Base-by-base conservation (phyloP, 2,329 filamentous ascomycete species). In the Xylogone sp. region DNA sequence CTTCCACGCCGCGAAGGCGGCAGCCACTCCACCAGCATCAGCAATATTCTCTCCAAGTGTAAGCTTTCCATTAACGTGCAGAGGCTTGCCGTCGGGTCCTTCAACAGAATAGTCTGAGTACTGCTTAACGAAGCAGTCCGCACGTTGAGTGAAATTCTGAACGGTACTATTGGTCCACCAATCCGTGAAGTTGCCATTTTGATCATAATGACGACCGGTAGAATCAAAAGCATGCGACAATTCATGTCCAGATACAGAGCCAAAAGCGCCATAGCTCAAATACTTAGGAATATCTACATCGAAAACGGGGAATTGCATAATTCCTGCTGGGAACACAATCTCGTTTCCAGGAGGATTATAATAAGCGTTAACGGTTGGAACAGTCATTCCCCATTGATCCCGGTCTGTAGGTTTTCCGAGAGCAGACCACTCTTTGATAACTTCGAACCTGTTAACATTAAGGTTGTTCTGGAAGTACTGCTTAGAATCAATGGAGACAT, bases 31-130 rank as follows among this genome's bases (percentile, higher is more conserved):
- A 16, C 84, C 85, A 1, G 85, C 82, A 64, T 89, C 86, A 1
- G 85, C 84, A 61, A 89, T 84, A 62, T 88, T 88, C 69, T 89
- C 86, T 19, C 80, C 82, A 2, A 88, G 69, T 0, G 85, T 88
- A 13, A 82, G 70, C 21, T 71, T 71, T 9, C 85, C 86, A 53
- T 86, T 83, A 50, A 88, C 78, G 54, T 83, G 77, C 0, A 86
- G 69, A 3, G 75, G 71, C 54, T 81, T 76, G 1, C 73, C 79
- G 34, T 84, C 75, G 10, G 79, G 73, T 0, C 78, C 80, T 0
- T 73, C 71, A 12, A 87, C 74, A 0, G 78, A 81, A 62, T 79
- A 86, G 29, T 84, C 76, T 52, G 69, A 68, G 63, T 86, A 88
- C 67, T 88, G 83, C n/a, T 86, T 71, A 2, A 87, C 70, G 53